Base-by-base conservation (phyloP, 2,329 filamentous ascomycete genomes). In the Fusarium neocosmosporiellum region DNA sequence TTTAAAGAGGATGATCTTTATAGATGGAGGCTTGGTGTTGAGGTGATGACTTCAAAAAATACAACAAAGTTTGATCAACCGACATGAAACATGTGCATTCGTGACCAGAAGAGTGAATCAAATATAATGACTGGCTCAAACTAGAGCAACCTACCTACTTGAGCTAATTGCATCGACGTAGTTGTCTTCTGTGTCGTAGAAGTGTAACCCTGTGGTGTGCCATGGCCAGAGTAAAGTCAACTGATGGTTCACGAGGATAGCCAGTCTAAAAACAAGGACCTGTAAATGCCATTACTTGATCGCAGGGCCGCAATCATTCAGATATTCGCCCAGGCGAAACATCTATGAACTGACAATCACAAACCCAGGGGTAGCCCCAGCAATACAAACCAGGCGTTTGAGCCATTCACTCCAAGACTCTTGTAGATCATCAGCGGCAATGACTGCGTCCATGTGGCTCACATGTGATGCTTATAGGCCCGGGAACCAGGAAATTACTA, bases 1-100 rank as follows among this genome's bases (percentile, higher is more conserved):
- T 98, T 72, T 97, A 85, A 78, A 65, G 59, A 33, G 8, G 43
- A n/a, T 31, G 14, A 50, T 50, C 43, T 48, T 48, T 48, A 48
- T 50, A 29, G 46, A 50, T 5, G 27, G 27, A 20, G 24, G 3
- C 10, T 31, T 13, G 46, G 46, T n/a, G 46, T 27, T 50, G 24
- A 24, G 39, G 39, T 3, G 24, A 50, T 50, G 46, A 10, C 46
- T 50, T 50, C 24, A 50, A 50, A 34, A n/a, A 43, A 43, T 43
- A 16, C 13, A 16, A 43, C 39, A 46, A 48, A 20, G 37, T 4
- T 39, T 16, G 22, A 18, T 27, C 43, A 27, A 18, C 16, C 9
- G 14, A 11, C 9, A 7, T 6, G 10, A 9, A 10, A 3, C 20
- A 46, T 27, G 16, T 27, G 9, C 11, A 18, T 16, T 27, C 9